Percentiles rank a stretch among this genome's conserved stretches.
Evolutionary conservation across 805 yeast species (phyloP).

Genomic region (Lipomyces mesembrius): DNA sequence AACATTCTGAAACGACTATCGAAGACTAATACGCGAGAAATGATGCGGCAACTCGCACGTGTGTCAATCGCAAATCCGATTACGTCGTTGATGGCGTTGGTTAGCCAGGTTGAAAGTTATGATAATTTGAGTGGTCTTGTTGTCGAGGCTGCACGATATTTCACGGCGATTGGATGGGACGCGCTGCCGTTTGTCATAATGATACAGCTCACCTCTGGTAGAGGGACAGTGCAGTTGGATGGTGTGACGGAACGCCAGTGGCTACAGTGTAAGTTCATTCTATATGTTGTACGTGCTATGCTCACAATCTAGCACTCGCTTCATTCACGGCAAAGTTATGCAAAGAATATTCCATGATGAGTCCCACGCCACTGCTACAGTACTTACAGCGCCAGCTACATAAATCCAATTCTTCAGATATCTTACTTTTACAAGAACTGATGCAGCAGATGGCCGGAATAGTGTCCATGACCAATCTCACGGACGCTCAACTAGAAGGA

Average conservation of each 20-base stretch:
- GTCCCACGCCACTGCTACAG: constrained; percentile 62
- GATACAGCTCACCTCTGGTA: constrained; percentile 69
- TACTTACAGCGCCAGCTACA: constrained; percentile 68
- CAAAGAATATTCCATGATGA: constrained; percentile 59
- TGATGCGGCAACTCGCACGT: constrained; percentile 74
- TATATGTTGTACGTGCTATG: background rate
- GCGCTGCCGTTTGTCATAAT: constrained; percentile 73
- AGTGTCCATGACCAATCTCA: constrained; percentile 67
- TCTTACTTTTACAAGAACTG: constrained; percentile 69
- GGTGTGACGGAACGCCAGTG: constrained; percentile 82
- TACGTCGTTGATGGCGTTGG: constrained; percentile 69
- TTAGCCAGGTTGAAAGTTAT: constrained; percentile 87
- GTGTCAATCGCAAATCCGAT: constrained; percentile 77
- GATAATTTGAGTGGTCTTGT: constrained; percentile 81
- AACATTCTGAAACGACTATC: constrained; percentile 79
- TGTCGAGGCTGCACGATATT: constrained; percentile 75
- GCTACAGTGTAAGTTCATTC: constrained; percentile 59
- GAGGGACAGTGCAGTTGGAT: constrained; percentile 70
- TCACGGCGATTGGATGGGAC: constrained; percentile 83
- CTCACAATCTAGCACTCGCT: constrained; percentile 57
- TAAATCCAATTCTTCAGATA: constrained; percentile 59
- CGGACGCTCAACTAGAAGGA: constrained; percentile 64
- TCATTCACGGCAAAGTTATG: constrained; percentile 77
- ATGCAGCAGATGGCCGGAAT: constrained; percentile 79
- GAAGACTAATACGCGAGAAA: constrained; percentile 71